These are phyloP conservation scores for Macaranga tanarius DNA, from an alignment of 441 rosid species.

Conservation along the genomic window DNA sequence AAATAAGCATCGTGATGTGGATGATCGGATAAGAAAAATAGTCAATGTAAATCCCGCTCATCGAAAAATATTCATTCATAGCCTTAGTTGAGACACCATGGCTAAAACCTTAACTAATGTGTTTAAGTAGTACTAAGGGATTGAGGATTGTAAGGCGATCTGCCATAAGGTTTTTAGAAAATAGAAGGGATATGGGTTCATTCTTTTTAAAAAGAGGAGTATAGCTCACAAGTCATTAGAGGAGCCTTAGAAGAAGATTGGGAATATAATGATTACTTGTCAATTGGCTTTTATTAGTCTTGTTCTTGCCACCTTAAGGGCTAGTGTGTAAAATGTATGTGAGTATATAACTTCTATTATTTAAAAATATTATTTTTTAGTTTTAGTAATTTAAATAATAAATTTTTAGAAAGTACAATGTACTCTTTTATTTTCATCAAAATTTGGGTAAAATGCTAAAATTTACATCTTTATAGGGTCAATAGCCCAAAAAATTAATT, in stretches of 20 bases:
- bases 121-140: constrained; percentile 39
- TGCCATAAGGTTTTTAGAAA: constrained; percentile 40
- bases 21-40: constrained; percentile 23
- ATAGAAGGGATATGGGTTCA: constrained; percentile 53
- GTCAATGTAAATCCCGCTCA: constrained; percentile 47
- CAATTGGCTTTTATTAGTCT: constrained; percentile 47
- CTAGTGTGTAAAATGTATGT: no score
- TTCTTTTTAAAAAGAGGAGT: constrained; percentile 39
- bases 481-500: no score
- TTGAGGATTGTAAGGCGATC: constrained; percentile 57
- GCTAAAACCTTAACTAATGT: constrained; percentile 35
- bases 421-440: no score
- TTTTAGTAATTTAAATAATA: no score
- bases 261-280: constrained; percentile 44
- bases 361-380: no score
- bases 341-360: no score
- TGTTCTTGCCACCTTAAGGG: neutral
- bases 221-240: constrained; percentile 42
- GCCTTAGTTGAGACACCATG: constrained; percentile 47
- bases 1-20: constrained; percentile 25
- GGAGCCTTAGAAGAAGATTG: constrained; percentile 51
- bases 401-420: no score
- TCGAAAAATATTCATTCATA: constrained; percentile 54
- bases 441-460: no score
- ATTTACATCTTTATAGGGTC: no score